phyloP scores from a whole-genome alignment of 2,329 filamentous ascomycete species.

The Hortaea werneckii region DNA sequence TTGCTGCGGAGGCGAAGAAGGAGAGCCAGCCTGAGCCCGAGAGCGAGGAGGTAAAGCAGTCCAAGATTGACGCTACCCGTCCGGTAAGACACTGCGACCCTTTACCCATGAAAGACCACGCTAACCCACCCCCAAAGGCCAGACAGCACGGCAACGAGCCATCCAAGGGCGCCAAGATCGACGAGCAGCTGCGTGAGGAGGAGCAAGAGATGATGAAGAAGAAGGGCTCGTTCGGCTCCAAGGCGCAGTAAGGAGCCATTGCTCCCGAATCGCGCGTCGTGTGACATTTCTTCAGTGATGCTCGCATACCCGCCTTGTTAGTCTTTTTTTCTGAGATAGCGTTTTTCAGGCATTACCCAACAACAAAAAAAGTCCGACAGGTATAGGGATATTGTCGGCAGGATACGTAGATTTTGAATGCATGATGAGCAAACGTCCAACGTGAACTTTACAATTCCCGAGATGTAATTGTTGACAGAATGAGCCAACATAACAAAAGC shows the following conservation, averaged over 20 bases:
- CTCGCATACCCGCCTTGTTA: too few relatives aligned
- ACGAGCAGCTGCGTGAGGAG: conserved; percentile 57
- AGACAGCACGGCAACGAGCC: conserved; percentile 62
- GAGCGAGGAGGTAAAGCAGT: conserved; percentile 26
- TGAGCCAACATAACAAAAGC: too few relatives aligned
- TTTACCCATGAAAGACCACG: neutral
- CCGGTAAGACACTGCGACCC: conserved; percentile 25
- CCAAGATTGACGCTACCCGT: conserved; percentile 50
- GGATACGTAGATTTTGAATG: neutral
- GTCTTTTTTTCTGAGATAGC: too few relatives aligned
- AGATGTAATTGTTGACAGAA: too few relatives aligned
- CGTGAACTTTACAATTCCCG: neutral
- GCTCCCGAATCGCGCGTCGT: too few relatives aligned
- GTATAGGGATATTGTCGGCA: neutral
- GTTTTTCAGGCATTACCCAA: too few relatives aligned
- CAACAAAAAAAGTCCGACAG: too few relatives aligned
- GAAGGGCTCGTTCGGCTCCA: conserved; percentile 42
- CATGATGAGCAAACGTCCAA: neutral
- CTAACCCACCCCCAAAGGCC: conserved; percentile 32
- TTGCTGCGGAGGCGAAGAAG: conserved; percentile 51
- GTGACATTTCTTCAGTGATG: too few relatives aligned
- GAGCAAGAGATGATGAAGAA: conserved; percentile 54
- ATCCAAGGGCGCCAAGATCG: conserved; percentile 60
- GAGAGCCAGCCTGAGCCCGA: conserved; percentile 36
- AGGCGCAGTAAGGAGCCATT: conserved; percentile 8